phyloP scores from a whole-genome alignment of 2,329 filamentous ascomycete species.

The Fusarium foetens region DNA sequence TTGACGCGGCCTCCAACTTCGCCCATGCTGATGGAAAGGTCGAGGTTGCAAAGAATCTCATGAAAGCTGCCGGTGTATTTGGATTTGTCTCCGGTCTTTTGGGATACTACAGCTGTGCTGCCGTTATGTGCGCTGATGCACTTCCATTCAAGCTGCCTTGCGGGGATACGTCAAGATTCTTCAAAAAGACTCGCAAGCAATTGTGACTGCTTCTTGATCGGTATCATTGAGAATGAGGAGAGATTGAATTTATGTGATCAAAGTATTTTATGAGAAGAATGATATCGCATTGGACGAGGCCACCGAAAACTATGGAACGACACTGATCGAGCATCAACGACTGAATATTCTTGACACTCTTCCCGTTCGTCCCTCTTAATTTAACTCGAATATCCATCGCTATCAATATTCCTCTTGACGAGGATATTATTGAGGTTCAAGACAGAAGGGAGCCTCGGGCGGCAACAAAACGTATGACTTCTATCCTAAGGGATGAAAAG shows the following conservation, averaged over 20 bases:
- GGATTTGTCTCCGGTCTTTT: slow-evolving; percentile 42
- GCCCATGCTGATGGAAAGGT: slow-evolving; percentile 42
- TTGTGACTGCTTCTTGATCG: background rate
- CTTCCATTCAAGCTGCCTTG: slow-evolving; percentile 41
- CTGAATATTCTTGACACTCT: background rate
- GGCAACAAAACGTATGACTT: no score
- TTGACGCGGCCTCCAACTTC: slow-evolving; percentile 41
- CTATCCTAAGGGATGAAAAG: no score
- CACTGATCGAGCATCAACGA: no score
- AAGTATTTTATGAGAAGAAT: no score
- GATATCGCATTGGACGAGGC: no score
- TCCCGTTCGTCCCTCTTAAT: background rate
- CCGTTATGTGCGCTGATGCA: slow-evolving; percentile 42
- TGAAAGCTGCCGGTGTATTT: slow-evolving; percentile 40
- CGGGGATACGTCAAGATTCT: slow-evolving; percentile 37
- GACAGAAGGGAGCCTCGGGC: no score
- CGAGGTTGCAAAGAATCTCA: slow-evolving; percentile 9
- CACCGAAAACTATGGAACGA: no score
- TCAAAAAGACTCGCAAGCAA: slow-evolving; percentile 22
- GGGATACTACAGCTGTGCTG: slow-evolving; percentile 41
- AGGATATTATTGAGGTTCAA: no score
- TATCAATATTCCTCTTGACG: background rate
- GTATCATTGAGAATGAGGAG: no score
- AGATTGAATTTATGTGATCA: background rate
- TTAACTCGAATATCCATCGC: background rate